A percentile compares a stretch with the other conserved stretches of the same genome.
Conservation (phyloP, 352 stramenopile genomes). For the Phytophthora macrochlamydospora region DNA sequence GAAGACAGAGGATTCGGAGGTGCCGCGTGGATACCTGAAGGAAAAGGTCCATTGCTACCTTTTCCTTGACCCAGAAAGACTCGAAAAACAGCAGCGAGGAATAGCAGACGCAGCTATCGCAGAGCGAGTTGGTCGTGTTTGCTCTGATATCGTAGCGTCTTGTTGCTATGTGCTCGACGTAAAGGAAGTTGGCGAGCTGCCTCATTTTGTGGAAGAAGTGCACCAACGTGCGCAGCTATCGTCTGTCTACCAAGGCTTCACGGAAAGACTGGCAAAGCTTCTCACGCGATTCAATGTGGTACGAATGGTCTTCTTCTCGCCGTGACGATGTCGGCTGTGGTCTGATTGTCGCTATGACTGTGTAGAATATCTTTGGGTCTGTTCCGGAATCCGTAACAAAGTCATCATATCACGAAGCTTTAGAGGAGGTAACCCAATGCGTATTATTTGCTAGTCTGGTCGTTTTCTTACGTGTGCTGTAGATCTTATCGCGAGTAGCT, state of each 20-base stretch:
- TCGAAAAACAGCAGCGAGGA: slow-evolving; percentile 4
- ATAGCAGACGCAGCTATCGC: slow-evolving; percentile 10
- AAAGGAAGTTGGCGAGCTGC: slow-evolving; percentile 28
- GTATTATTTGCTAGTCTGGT: neutral
- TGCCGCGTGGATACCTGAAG: slow-evolving; percentile 29
- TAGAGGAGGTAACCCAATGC: slow-evolving; percentile 23
- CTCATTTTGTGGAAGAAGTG: slow-evolving; percentile 30
- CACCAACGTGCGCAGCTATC: slow-evolving; percentile 37
- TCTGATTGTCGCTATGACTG: neutral
- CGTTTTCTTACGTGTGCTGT: slow-evolving; percentile 1
- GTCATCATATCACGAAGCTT: slow-evolving; percentile 22
- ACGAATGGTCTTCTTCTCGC: neutral
- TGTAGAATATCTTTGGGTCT: slow-evolving; percentile 24
- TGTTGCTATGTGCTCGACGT: slow-evolving; percentile 37
- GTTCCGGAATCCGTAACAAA: slow-evolving; percentile 9
- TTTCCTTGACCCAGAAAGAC: slow-evolving; percentile 16
- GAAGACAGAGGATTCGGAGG: slow-evolving; percentile 16
- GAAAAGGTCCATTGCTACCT: slow-evolving; percentile 34
- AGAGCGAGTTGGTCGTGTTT: slow-evolving; percentile 31
- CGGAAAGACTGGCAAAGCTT: slow-evolving; percentile 36
- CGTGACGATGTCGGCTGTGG: neutral
- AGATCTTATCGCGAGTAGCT: slow-evolving; percentile 42
- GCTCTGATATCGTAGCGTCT: slow-evolving; percentile 38
- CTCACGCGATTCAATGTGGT: slow-evolving; percentile 32
- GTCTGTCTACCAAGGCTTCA: slow-evolving; percentile 39